These are phyloP conservation scores for Tylopilus sp. DNA, from an alignment of 768 basidiomycete genomes.

Conservation along the genomic window DNA sequence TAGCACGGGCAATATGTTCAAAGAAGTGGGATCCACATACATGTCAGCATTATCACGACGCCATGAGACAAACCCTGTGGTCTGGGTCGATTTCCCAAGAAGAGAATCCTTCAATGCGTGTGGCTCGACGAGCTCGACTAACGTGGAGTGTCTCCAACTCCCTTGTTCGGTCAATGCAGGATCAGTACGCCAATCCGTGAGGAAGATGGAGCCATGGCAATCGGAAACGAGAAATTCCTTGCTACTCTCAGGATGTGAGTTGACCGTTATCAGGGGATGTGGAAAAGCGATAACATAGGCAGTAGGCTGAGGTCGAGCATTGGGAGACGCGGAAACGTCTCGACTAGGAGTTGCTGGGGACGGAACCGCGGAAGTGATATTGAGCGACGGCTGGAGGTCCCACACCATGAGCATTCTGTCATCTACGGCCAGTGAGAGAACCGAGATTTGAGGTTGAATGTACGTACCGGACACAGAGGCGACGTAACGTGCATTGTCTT, in stretches of 20 bases:
- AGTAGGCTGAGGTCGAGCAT: constrained; percentile 61
- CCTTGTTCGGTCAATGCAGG: constrained; percentile 49
- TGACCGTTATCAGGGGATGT: constrained; percentile 65
- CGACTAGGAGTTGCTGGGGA: constrained; percentile 32
- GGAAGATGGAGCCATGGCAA: constrained; percentile 65
- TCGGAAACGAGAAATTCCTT: constrained; percentile 82
- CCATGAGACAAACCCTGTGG: constrained; percentile 68
- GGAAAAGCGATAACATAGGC: constrained; percentile 74
- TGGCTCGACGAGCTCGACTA: constrained; percentile 74
- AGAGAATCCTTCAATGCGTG: constrained; percentile 52
- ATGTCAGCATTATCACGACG: constrained; percentile 64
- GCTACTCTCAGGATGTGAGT: constrained; percentile 66
- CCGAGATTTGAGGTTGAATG: neutral
- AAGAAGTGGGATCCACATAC: constrained; percentile 41
- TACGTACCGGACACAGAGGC: constrained; percentile 72
- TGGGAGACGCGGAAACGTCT: constrained; percentile 28
- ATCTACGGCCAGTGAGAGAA: constrained; percentile 39
- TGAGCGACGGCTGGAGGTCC: constrained; percentile 66
- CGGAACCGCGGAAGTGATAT: constrained; percentile 39
- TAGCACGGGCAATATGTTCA: neutral
- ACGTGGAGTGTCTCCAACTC: constrained; percentile 57
- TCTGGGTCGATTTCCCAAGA: constrained; percentile 42
- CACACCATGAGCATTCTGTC: constrained; percentile 85
- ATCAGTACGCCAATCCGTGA: constrained; percentile 83
- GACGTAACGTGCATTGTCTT: constrained; percentile 68